Percentiles rank a stretch among this genome's conserved stretches.
Evolutionary conservation across 2,329 filamentous ascomycete species (phyloP).

Genomic region (Fusarium papillatum): DNA sequence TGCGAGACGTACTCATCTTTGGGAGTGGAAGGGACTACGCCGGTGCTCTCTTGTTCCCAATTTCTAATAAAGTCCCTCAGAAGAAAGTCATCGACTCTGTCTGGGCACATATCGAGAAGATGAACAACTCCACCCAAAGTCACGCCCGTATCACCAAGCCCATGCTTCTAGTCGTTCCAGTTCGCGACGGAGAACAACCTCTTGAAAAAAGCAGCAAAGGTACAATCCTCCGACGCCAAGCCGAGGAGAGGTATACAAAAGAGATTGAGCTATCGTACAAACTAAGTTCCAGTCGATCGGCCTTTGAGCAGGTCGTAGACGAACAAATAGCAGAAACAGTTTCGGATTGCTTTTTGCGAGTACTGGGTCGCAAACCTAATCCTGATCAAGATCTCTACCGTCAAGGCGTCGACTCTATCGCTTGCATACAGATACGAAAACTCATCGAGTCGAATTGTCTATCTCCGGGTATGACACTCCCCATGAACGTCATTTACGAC

Average conservation of each 20-base stretch:
- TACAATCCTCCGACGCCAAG: slow-evolving; percentile 65
- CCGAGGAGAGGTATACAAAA: slow-evolving; percentile 61
- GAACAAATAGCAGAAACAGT: slow-evolving; percentile 53
- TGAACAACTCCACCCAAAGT: slow-evolving; percentile 63
- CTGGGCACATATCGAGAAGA: slow-evolving; percentile 57
- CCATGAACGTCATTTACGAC: slow-evolving; percentile 72
- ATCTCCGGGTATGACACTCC: slow-evolving; percentile 47
- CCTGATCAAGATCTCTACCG: slow-evolving; percentile 66
- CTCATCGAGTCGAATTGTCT: slow-evolving; percentile 45
- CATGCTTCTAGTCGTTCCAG: slow-evolving; percentile 63
- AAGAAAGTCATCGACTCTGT: slow-evolving; percentile 55
- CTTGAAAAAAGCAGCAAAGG: slow-evolving; percentile 75
- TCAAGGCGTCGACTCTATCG: slow-evolving; percentile 72
- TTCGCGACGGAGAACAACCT: slow-evolving; percentile 21
- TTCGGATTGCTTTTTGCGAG: slow-evolving; percentile 46
- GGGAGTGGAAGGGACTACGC: slow-evolving; percentile 69
- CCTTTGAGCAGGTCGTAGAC: slow-evolving; percentile 40
- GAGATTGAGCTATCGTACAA: slow-evolving; percentile 62
- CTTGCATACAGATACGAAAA: slow-evolving; percentile 65
- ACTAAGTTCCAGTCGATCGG: neutral
- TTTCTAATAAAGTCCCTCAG: slow-evolving; percentile 43
- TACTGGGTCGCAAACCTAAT: slow-evolving; percentile 45
- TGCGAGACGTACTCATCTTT: slow-evolving; percentile 72
- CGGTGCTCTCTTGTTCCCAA: slow-evolving; percentile 68
- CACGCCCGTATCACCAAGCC: slow-evolving; percentile 63